A percentile compares a stretch with the other conserved stretches of the same genome.
Evolutionary conservation across 2,329 filamentous ascomycete species (phyloP).

Genomic region (Scedosporium apiospermum): DNA sequence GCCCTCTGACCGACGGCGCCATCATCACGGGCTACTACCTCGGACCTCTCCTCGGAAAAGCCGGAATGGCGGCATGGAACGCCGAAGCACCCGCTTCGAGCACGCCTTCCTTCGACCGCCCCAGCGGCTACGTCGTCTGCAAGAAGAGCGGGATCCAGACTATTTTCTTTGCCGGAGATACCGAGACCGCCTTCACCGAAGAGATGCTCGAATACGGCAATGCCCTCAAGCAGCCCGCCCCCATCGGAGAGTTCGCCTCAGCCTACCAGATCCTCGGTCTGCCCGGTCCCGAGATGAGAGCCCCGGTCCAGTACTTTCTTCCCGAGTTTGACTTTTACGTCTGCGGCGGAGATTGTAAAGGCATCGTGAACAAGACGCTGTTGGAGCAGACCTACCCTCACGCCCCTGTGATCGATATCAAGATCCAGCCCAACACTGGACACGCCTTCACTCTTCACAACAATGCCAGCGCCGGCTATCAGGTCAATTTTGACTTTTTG

Average conservation of each 20-base stretch:
- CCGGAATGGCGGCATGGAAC: conserved; percentile 12
- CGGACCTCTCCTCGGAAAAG: conserved; percentile 13
- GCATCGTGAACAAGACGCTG: conserved; percentile 5
- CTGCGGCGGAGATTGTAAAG: conserved; percentile 26
- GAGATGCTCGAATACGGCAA: conserved; percentile 19
- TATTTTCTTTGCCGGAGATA: conserved; percentile 20
- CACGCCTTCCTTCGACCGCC: conserved; percentile 13
- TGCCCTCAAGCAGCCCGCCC: conserved; percentile 21
- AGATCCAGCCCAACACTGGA: conserved; percentile 25
- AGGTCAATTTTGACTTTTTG: conserved; percentile 16
- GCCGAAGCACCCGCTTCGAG: conserved; percentile 12
- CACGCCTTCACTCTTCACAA: conserved; percentile 23
- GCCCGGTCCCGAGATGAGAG: conserved; percentile 18
- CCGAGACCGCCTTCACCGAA: conserved; percentile 14
- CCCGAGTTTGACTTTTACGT: conserved; percentile 22
- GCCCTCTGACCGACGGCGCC: conserved; percentile 40
- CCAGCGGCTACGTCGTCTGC: conserved; percentile 14
- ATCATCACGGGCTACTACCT: conserved; percentile 41
- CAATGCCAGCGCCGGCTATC: conserved; percentile 23
- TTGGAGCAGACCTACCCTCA: conserved; percentile 17
- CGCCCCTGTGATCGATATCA: conserved; percentile 16
- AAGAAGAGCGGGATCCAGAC: conserved; percentile 20
- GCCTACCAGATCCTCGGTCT: conserved; percentile 13
- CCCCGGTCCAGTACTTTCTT: conserved; percentile 22
- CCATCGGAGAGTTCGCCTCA: conserved; percentile 19